Evolutionary conservation across 2,329 filamentous ascomycete species (phyloP).

Genomic region (Lachnellula occidentalis): DNA sequence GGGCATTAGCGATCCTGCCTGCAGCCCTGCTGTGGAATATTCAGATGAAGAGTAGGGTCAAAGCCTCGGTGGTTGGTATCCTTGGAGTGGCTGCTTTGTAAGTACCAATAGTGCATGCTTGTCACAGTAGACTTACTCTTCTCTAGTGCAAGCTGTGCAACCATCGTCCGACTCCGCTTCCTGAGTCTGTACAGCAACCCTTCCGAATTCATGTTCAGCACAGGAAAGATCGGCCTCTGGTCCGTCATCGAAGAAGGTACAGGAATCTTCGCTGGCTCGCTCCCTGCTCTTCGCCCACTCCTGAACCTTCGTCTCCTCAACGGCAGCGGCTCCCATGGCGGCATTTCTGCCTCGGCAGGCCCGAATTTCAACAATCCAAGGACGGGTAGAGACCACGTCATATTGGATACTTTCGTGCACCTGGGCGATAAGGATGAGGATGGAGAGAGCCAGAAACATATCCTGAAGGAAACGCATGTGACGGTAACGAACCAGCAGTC

Average conservation of each 20-base stretch:
- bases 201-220: slow-evolving; percentile 36
- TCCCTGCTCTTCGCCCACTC: slow-evolving; percentile 41
- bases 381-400: slow-evolving; percentile 8
- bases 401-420: slow-evolving; percentile 20
- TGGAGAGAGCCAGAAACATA: slow-evolving; percentile 35
- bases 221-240: slow-evolving; percentile 40
- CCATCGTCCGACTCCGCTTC: slow-evolving; percentile 39
- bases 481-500: slow-evolving; percentile 18
- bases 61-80: slow-evolving; percentile 40
- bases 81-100: slow-evolving; percentile 40
- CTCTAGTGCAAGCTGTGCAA: slow-evolving; percentile 33
- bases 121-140: slow-evolving; percentile 4
- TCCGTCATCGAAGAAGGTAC: slow-evolving; percentile 44
- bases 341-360: slow-evolving; percentile 5
- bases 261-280: slow-evolving; percentile 44
- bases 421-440: slow-evolving; percentile 19
- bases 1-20: slow-evolving; percentile 34
- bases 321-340: slow-evolving; percentile 7
- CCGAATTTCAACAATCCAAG: slow-evolving; percentile 13
- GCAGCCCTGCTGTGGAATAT: slow-evolving; percentile 37
- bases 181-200: slow-evolving; percentile 37
- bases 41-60: slow-evolving; percentile 39
- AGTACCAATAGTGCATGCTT: slow-evolving; percentile 8
- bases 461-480: slow-evolving; percentile 34
- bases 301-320: slow-evolving; percentile 30